Conservation (phyloP, 208 protist species). For the Crithidia expoeki region DNA sequence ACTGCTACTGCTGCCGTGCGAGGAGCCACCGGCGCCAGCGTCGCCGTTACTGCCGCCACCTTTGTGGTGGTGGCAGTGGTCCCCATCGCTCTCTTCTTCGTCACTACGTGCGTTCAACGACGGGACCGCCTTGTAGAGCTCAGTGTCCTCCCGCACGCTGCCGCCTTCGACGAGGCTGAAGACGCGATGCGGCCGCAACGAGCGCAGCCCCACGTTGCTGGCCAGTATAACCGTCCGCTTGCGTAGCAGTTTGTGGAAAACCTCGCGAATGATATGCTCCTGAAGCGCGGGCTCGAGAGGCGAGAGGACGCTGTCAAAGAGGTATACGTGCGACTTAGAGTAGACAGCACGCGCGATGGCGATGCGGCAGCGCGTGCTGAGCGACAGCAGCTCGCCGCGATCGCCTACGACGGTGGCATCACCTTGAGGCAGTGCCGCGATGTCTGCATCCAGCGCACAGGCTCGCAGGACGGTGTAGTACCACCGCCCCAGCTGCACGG, state of each 20-base stretch:
- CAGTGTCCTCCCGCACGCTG: slow-evolving; percentile 52
- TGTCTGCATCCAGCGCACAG: slow-evolving; percentile 80
- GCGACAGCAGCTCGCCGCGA: slow-evolving; percentile 66
- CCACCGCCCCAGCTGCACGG: slow-evolving; percentile 44
- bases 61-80: slow-evolving; percentile 4
- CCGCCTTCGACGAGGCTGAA: slow-evolving; percentile 60
- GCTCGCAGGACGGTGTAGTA: slow-evolving; percentile 67
- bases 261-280: slow-evolving; percentile 59
- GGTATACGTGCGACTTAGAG: slow-evolving; percentile 75
- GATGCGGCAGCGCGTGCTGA: slow-evolving; percentile 81
- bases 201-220: slow-evolving; percentile 62
- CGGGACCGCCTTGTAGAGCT: slow-evolving; percentile 38
- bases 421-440: slow-evolving; percentile 70
- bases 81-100: slow-evolving; percentile 17
- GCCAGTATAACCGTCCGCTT: slow-evolving; percentile 81
- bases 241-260: slow-evolving; percentile 73
- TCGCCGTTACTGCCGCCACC: not conserved
- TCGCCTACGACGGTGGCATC: slow-evolving; percentile 89
- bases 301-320: slow-evolving; percentile 91
- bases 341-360: slow-evolving; percentile 84
- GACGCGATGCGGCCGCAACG: slow-evolving; percentile 58
- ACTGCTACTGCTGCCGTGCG: not conserved
- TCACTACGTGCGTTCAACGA: slow-evolving; percentile 27
- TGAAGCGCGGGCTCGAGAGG: slow-evolving; percentile 85
- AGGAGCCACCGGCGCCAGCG: not conserved